These are phyloP conservation scores for Dentipellis sp. DNA, from an alignment of 768 basidiomycete genomes.

Conservation along the genomic window DNA sequence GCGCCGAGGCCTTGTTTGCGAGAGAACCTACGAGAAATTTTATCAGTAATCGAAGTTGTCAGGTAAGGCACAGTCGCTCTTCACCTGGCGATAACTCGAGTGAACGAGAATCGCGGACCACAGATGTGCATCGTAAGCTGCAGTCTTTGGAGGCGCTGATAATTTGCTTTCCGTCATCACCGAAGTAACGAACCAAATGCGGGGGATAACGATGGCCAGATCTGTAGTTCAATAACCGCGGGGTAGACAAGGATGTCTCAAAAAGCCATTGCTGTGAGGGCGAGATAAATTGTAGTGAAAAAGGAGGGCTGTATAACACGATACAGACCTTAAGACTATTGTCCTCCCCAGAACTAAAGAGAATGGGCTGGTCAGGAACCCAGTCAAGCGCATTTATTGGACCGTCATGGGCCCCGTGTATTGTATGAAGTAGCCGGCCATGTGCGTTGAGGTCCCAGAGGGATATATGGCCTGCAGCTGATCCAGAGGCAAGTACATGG, in stretches of 20 bases:
- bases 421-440: slow-evolving; percentile 74
- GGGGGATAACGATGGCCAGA: slow-evolving; percentile 90
- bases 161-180: slow-evolving; percentile 93
- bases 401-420: slow-evolving; percentile 85
- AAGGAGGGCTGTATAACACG: background rate
- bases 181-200: slow-evolving; percentile 89
- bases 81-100: slow-evolving; percentile 91
- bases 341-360: slow-evolving; percentile 87
- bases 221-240: slow-evolving; percentile 83
- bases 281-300: background rate
- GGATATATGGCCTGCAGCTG: slow-evolving; percentile 81
- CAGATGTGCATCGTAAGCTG: slow-evolving; percentile 80
- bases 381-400: slow-evolving; percentile 78
- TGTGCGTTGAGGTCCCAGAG: slow-evolving; percentile 87
- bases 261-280: slow-evolving; percentile 88
- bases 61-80: slow-evolving; percentile 1
- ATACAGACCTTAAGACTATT: slow-evolving; percentile 83
- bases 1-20: slow-evolving; percentile 64
- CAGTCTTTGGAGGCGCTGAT: slow-evolving; percentile 86
- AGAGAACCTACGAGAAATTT: slow-evolving; percentile 59
- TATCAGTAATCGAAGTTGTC: background rate
- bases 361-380: slow-evolving; percentile 86
- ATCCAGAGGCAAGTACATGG: slow-evolving; percentile 80
- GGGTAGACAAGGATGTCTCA: slow-evolving; percentile 81
- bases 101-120: slow-evolving; percentile 91